phyloP scores from a whole-genome alignment of 768 basidiomycete genomes.

The Boletales sp. region DNA sequence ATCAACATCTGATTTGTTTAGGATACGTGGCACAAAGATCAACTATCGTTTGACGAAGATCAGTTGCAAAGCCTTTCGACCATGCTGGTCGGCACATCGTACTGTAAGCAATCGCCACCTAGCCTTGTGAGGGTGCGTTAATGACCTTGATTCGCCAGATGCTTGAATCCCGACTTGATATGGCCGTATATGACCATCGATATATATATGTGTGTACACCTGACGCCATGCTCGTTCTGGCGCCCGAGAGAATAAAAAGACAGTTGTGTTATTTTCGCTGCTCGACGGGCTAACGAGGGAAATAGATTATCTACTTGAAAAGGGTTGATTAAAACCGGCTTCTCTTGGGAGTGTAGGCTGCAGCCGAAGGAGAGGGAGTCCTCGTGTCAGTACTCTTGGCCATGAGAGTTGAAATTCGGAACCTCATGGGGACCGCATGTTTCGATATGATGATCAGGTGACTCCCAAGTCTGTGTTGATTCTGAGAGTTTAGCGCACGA shows the following conservation, averaged over 20 bases:
- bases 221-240: background rate
- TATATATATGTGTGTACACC: slow-evolving; percentile 2
- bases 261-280: background rate
- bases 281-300: background rate
- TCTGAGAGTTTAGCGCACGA: slow-evolving; percentile 2
- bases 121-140: slow-evolving; percentile 3
- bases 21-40: slow-evolving; percentile 93
- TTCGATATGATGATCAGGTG: slow-evolving; percentile 19
- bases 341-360: background rate
- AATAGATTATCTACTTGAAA: slow-evolving; percentile 8
- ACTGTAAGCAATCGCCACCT: slow-evolving; percentile 51
- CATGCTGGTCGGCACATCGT: slow-evolving; percentile 88
- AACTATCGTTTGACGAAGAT: slow-evolving; percentile 83
- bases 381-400: slow-evolving; percentile 9
- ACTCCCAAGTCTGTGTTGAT: slow-evolving; percentile 6
- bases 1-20: slow-evolving; percentile 27
- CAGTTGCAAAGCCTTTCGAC: slow-evolving; percentile 82
- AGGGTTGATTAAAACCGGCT: slow-evolving; percentile 11
- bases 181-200: background rate
- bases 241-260: background rate
- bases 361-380: slow-evolving; percentile 3
- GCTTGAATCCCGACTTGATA: slow-evolving; percentile 17
- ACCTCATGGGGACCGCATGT: slow-evolving; percentile 27
- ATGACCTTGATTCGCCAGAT: slow-evolving; percentile 16
- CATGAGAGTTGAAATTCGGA: slow-evolving; percentile 13